Percentiles rank a stretch among this genome's conserved stretches.
Evolutionary conservation across 2,329 filamentous ascomycete species (phyloP).

Genomic region (Ambrosiella beaveri): DNA sequence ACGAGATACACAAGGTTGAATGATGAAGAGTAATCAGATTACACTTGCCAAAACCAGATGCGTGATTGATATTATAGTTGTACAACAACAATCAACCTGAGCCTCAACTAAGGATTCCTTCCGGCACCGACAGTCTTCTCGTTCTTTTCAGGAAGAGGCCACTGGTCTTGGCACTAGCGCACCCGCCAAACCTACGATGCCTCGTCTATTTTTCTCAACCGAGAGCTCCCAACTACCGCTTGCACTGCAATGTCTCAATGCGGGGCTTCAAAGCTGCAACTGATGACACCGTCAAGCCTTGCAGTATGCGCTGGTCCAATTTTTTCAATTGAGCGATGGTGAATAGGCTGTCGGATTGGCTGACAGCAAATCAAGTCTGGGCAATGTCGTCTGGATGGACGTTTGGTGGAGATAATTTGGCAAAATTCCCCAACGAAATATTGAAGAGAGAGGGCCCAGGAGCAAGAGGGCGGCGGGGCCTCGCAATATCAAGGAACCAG

Average conservation of each 20-base stretch:
- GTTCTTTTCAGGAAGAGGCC: slow-evolving; percentile 8
- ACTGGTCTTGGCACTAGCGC: slow-evolving; percentile 1
- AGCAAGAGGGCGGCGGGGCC: not conserved
- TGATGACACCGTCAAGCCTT: not conserved
- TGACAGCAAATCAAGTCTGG: not conserved
- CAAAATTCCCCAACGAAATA: not conserved
- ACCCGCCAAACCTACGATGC: not conserved
- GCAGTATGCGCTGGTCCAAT: not conserved
- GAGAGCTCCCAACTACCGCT: not conserved
- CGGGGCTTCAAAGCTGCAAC: not conserved
- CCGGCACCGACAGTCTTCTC: not conserved
- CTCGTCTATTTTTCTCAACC: not conserved
- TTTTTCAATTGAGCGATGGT: not conserved
- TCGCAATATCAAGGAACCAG: not conserved
- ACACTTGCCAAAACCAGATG: not conserved
- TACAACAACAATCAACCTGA: not conserved
- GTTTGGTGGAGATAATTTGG: not conserved
- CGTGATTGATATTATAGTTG: not conserved
- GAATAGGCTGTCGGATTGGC: not conserved
- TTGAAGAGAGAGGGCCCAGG: not conserved
- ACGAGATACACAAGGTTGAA: not conserved
- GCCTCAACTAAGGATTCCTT: not conserved
- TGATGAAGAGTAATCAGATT: not conserved
- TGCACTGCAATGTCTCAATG: not conserved
- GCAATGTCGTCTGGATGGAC: not conserved